Evolutionary conservation across 257 asterid genomes (phyloP), one percentile per base, ranked within the genome.

Genomic region (Penstemon davidsonii): DNA sequence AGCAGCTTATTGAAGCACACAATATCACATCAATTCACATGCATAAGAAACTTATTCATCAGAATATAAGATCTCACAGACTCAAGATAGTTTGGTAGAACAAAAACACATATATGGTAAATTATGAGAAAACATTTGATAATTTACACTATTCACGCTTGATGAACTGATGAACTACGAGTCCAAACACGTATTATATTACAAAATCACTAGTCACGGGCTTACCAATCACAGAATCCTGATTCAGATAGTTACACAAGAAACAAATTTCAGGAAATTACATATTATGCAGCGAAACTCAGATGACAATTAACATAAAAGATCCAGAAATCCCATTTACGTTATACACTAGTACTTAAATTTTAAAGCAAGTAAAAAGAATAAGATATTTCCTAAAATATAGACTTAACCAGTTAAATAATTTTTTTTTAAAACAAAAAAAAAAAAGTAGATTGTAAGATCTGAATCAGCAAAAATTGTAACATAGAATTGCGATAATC

Each of bases 391-490:
- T 25, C 33, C 33, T 25, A 25, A 15, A 33, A 71, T 33, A 53
- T 52, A 15, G 10, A 41, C 72, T 11, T n/a, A 55, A 18, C 8
- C 54, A 53, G 66, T 11, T 46, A 69, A 5, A 76, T 0, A 15
- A 15, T 15, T 15, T 15, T 15, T 15, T 15, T 15, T 62, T 55
- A 9, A 52, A 38, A 60, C n/a, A n/a, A n/a, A n/a, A 51, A 33
- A 36, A 18, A 56, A 25, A n/a, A 39, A 60, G 9, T 40, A 5
- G 8, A 54, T 11, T n/a, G n/a, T 3, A 67, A 60, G 76, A 76
- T 76, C 80, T 41, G 66, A 70, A 63, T 37, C 73, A 62, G 54
- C 56, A 15, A 40, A 62, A 45, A 25, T 11, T 36, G 13, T 61
- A 58, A 25, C 64, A 64, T 42, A 3, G 37, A 36, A n/a, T 6